Base-by-base conservation (phyloP, 169 alveolate species). In the Plasmodium yoelii region DNA sequence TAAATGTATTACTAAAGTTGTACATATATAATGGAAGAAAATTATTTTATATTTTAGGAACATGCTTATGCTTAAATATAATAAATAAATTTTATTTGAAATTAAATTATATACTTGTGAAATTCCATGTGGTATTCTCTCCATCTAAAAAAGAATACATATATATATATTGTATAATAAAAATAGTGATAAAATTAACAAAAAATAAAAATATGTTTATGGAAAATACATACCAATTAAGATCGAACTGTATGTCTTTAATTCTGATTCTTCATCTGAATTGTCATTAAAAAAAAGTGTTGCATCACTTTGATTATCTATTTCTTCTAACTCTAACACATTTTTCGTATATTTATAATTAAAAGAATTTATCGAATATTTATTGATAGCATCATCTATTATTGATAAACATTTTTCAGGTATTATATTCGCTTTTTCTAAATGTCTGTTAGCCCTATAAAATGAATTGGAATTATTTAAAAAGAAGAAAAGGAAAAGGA, bases 211-310 rank as follows among this genome's bases (percentile, higher is more conserved):
- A 34, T 34, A 34, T 34, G 0, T 34, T 34, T 9, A 63, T 12
- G 13, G 24, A 18, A 63, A 1, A 13, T 6, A 18, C 70, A 28
- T 61, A 42, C 88, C 88, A 46, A 47, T 10, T 1, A 74, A 26
- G 19, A 74, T 74, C 1, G 88, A 74, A 10, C 74, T 74, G 13
- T 61, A 47, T 9, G 88, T 74, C 15, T 44, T 34, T 47, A 74
- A 60, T 60, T 74, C 88, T 18, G 34, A 19, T 3, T 61, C 88
- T 0, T 61, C 60, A 19, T 61, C 88, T 15, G 88, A 74, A 13
- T 26, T 34, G 19, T 5, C 74, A 12, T 61, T 39, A 19, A 60
- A 28, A 7, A 26, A 12, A 22, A 15, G 0, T 7, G 88, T 74
- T 39, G 10, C n/a, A n/a, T 74, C 61, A 15, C 88, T 74, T 4